These are phyloP conservation scores for Metarhizium humberi DNA, from an alignment of 2,329 filamentous ascomycete genomes.

Conservation along the genomic window DNA sequence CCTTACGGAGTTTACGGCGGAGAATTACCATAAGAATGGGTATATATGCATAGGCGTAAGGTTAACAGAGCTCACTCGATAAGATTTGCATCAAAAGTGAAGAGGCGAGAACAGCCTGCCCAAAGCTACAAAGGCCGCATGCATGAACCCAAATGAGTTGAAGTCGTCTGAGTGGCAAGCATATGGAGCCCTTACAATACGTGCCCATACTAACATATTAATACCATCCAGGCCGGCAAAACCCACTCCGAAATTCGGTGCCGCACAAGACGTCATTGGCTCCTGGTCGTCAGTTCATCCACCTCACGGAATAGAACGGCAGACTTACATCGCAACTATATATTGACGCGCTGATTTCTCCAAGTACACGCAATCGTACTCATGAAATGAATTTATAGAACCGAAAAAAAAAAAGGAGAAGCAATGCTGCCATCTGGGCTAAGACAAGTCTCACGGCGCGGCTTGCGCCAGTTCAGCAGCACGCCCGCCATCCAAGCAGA, in stretches of 20 bases:
- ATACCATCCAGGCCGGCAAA: not conserved
- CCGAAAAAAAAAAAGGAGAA: not conserved
- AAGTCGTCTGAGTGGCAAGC: no score
- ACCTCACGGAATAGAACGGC: not conserved
- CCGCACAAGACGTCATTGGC: not conserved
- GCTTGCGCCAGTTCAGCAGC: slow-evolving; percentile 24
- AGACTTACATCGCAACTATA: no score
- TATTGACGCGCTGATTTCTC: no score
- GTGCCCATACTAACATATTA: not conserved
- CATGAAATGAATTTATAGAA: no score
- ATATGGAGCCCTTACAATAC: no score
- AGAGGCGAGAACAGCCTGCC: no score
- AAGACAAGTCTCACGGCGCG: not conserved
- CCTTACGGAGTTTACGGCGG: not conserved
- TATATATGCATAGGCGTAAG: not conserved
- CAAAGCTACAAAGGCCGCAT: not conserved
- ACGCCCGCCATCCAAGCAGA: slow-evolving; percentile 24
- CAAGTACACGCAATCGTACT: no score
- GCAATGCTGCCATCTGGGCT: not conserved
- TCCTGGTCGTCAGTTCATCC: not conserved
- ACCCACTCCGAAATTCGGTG: not conserved
- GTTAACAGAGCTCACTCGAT: not conserved
- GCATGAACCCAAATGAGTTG: no score
- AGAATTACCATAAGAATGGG: not conserved
- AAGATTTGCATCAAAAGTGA: not conserved